Evolutionary conservation across 1,139 yeast genomes (phyloP), one percentile per base, ranked within the genome.

Genomic region (Pichia sp.): DNA sequence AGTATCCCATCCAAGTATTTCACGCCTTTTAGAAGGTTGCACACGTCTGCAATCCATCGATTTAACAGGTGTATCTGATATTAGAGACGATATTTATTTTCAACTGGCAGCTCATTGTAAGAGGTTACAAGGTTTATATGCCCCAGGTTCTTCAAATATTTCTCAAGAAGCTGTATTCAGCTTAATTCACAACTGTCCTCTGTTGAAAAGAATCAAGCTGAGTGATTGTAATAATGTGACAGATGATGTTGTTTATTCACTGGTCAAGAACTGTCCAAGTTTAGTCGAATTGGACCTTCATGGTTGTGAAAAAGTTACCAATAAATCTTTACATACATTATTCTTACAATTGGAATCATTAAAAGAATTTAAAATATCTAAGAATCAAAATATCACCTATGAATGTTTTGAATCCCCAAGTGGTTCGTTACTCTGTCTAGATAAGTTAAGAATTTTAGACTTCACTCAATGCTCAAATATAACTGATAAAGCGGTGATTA

Each of bases 271-370:
- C 61, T 91, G 98, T 65, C 85, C 84, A 39, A 74, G 84, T 44
- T 71, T 93, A 47, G 96, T 91, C 28, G 99, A 93, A 67, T 84
- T 93, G 45, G 98, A 93, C 67, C 73, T 93, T 46, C 93, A 90
- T 55, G 83, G 84, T 40, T 87, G 96, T 65, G 79, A 84, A n/a
- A 74, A 78, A 53, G 81, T 90, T 30, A 79, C 88, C 15, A 90
- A 88, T 63, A 62, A 62, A 17, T 72, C 87, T 44, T 72, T 88
- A 45, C 72, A 77, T 48, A 68, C 68, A n/a, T 72, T 88, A n/a
- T 81, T 89, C 58, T 66, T 75, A 33, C 80, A 79, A 35, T 73
- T 89, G 47, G 75, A 81, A 8, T 90, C 83, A 57, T 70, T 91
- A 46, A 75, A 96, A 53, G 97, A 91, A 66, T 84, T 90, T 60